Conservation (phyloP, 345 rosid genomes). For the Lepidium aucheri region DNA sequence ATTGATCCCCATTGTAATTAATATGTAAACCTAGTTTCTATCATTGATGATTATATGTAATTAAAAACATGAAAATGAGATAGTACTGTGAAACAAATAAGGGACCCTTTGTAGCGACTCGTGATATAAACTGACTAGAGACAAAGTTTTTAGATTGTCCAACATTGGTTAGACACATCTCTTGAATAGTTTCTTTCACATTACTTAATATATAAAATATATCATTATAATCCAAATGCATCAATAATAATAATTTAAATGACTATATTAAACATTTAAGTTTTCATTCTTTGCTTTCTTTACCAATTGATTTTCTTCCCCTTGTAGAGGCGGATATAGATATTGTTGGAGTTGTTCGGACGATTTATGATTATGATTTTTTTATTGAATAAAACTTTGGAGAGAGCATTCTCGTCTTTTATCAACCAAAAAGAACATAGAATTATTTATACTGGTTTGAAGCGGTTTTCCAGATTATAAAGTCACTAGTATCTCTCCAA, state of each 20-base stretch:
- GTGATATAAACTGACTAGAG: conserved; percentile 11
- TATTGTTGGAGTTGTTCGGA: too few species aligned
- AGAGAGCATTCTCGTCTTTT: too few species aligned
- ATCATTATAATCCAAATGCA: background rate
- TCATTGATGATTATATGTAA: background rate
- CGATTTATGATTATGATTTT: too few species aligned
- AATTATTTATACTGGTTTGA: too few species aligned
- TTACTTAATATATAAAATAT: background rate
- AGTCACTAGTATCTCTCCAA: too few species aligned
- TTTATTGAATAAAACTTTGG: too few species aligned
- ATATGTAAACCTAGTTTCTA: background rate
- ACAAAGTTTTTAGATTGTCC: conserved; percentile 17
- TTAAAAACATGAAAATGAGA: conserved; percentile 13
- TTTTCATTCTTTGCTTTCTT: too few species aligned
- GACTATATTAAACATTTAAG: background rate
- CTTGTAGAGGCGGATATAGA: too few species aligned
- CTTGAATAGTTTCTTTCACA: conserved; percentile 24
- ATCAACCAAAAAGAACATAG: too few species aligned
- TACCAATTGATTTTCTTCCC: background rate
- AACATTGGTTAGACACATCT: conserved; percentile 25
- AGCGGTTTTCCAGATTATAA: too few species aligned
- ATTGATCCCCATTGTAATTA: too few species aligned
- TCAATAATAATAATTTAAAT: background rate
- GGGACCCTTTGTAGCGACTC: conserved; percentile 19
- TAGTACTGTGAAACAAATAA: background rate